Evolutionary conservation across 352 stramenopile species (phyloP), one percentile per base, ranked within the genome.

Genomic region (Elongisporangium senticosum): DNA sequence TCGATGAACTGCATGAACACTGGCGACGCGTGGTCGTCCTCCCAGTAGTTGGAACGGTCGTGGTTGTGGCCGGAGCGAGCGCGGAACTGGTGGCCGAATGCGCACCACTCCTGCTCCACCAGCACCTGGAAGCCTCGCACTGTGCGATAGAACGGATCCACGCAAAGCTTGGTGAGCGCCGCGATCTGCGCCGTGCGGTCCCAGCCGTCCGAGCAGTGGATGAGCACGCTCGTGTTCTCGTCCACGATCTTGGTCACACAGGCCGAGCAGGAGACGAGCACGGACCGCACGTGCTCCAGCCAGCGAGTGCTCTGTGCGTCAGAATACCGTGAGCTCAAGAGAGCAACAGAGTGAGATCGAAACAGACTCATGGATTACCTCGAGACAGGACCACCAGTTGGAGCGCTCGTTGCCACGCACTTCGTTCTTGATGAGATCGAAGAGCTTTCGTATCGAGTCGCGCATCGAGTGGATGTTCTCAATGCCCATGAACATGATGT

Each of bases 1-100:
- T 99, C 98, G 10, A 99, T 70, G 64, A 99, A 99, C 74, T 99
- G 97, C 55, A 99, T 75, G 70, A 99, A 99, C 26, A 99, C 96
- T 4, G 98, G 98, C 8, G 96, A 98, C 11, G 96, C 89, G 71
- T 98, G 90, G 43, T 98, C 93, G 56, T 99, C 96, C 59, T 98
- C 95, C 75, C 84, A 93, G 53, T 98, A 97, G 28, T 65, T 82
- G 17, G 71, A 70, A 49, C 69, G 72, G 11, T 82, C 77, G n/a
- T 74, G 74, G 0, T 73, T 72, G 55, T 87, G 80, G 0, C 84
- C 84, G 3, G 80, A 89, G 33, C 98, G 85, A 4, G 93, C 81
- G 48, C 98, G 93, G 56, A 99, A 99, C 39, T 98, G 96, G 77
- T 99, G 97, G 8, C 98, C 98, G 75, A 99, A 99, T 5, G 88